phyloP scores from a whole-genome alignment of 371 early-diverging fungal species.

The Chytridiales sp. region DNA sequence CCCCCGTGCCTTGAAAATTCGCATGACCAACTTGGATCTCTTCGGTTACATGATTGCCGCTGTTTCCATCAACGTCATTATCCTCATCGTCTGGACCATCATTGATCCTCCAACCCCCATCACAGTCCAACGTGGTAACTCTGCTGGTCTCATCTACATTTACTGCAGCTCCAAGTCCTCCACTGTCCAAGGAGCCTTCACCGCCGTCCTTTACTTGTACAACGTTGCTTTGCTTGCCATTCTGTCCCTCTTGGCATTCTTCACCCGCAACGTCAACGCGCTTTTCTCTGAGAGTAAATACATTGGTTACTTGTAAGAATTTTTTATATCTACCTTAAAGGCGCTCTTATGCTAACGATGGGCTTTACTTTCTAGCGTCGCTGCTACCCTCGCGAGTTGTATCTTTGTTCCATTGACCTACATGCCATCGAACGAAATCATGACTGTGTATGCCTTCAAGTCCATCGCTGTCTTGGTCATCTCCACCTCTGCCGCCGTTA shows the following conservation, averaged over 20 bases:
- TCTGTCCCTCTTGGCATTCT: conserved; percentile 10
- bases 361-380: conserved; percentile 11
- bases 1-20: conserved; percentile 13
- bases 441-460: conserved; percentile 1
- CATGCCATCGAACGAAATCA: neutral
- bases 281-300: conserved; percentile 8
- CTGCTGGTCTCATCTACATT: neutral
- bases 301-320: conserved; percentile 16
- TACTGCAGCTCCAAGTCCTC: neutral
- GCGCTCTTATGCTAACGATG: neutral
- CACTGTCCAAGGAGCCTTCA: neutral
- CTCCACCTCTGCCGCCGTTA: neutral
- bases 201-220: conserved; percentile 2
- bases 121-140: neutral
- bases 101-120: conserved; percentile 7
- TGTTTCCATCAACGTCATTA: neutral
- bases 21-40: conserved; percentile 15
- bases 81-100: conserved; percentile 16
- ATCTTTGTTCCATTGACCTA: conserved; percentile 10
- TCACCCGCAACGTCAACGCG: conserved; percentile 10
- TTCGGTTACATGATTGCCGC: conserved; percentile 12
- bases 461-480: conserved; percentile 12
- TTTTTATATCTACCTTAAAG: neutral
- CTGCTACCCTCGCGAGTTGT: neutral
- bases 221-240: neutral